These are phyloP conservation scores for Nigrograna mackinnonii DNA, from an alignment of 2,329 filamentous ascomycete genomes.

Conservation along the genomic window DNA sequence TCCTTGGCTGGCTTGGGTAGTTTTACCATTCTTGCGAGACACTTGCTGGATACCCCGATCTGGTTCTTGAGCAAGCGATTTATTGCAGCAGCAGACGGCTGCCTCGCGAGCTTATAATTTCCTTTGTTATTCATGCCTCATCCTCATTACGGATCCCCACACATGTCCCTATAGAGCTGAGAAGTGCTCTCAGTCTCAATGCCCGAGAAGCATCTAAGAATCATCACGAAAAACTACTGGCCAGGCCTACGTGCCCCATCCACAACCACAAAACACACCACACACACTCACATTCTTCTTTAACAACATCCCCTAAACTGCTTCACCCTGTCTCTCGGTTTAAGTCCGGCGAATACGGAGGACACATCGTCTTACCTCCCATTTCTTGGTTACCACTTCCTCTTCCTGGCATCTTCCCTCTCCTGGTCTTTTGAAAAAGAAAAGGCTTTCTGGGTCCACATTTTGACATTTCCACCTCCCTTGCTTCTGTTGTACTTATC, in stretches of 20 bases:
- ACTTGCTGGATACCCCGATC: conserved; percentile 29
- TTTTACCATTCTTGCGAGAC: conserved; percentile 26
- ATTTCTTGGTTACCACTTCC: conserved; percentile 3
- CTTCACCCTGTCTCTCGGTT: no score
- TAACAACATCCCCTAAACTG: background rate
- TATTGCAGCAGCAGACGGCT: conserved; percentile 27
- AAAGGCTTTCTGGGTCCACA: background rate
- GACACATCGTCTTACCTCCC: background rate
- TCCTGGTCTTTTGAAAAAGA: conserved; percentile 5
- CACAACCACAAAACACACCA: conserved; percentile 14
- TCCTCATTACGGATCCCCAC: conserved; percentile 32
- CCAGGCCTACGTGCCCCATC: conserved; percentile 31
- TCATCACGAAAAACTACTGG: conserved; percentile 36
- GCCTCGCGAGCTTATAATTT: conserved; percentile 34
- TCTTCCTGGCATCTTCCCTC: conserved; percentile 1
- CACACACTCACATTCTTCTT: conserved; percentile 2
- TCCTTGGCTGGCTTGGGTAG: conserved; percentile 19
- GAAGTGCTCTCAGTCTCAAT: conserved; percentile 24
- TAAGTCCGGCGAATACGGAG: no score
- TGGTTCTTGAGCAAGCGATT: conserved; percentile 24
- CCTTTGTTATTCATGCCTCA: conserved; percentile 37
- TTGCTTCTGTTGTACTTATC: conserved; percentile 24
- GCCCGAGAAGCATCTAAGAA: conserved; percentile 33
- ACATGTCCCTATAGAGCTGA: conserved; percentile 32
- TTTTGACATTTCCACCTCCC: conserved; percentile 1